phyloP scores from a whole-genome alignment of 257 asterid genomes.

The Solanum microdontum region DNA sequence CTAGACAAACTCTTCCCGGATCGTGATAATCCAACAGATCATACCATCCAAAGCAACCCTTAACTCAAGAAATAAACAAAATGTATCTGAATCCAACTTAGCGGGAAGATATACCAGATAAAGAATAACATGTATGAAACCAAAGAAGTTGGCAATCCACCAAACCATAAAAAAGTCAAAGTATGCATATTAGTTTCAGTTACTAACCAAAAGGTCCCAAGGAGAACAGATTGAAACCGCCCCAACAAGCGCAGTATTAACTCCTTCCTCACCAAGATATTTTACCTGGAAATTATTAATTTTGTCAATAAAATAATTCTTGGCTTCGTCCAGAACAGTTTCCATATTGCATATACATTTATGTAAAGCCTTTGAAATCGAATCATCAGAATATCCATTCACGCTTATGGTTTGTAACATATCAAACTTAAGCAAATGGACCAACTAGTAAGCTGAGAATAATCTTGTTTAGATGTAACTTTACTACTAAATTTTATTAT shows the following conservation, averaged over 20 bases:
- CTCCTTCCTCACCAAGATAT: conserved; percentile 84
- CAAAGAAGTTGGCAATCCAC: not conserved
- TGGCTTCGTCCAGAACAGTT: not conserved
- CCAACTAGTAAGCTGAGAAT: not conserved
- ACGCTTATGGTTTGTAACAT: not conserved
- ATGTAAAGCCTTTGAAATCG: not conserved
- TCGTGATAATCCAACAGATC: not conserved
- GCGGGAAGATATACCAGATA: not conserved
- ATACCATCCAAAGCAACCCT: not conserved
- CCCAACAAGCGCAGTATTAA: conserved; percentile 47
- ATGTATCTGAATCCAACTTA: not conserved
- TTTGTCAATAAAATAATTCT: not conserved
- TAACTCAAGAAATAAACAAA: not conserved
- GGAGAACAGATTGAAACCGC: conserved; percentile 92
- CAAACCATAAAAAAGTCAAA: not conserved
- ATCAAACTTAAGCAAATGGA: not conserved
- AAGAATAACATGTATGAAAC: not conserved
- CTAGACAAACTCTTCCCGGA: not conserved
- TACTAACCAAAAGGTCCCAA: conserved; percentile 92
- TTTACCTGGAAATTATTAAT: conserved; percentile 39
- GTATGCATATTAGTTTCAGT: not conserved
- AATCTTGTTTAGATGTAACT: not conserved
- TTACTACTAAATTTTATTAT: not conserved
- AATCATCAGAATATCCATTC: not conserved
- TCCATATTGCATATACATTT: not conserved